Evolutionary conservation across 2,329 filamentous ascomycete species (phyloP).

Genomic region (Diplodia seriata): DNA sequence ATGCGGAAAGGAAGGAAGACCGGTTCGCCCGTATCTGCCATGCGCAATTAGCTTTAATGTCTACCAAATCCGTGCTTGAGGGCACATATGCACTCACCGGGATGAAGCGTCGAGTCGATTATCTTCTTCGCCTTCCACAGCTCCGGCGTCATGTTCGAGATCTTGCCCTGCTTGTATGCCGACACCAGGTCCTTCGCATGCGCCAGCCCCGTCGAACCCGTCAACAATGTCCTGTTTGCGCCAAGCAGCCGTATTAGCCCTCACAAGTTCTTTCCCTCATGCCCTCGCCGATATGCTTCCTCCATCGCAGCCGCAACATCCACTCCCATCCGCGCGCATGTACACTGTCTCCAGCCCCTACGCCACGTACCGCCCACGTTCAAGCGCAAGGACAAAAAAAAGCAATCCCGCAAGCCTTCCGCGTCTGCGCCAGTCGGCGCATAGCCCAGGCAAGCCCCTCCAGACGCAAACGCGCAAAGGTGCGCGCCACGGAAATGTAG

Average conservation of each 20-base stretch:
- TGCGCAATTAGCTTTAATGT: constrained; percentile 35
- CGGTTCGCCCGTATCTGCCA: constrained; percentile 83
- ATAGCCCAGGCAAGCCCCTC: background rate
- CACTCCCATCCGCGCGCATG: background rate
- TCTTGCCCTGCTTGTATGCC: constrained; percentile 84
- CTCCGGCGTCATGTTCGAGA: constrained; percentile 82
- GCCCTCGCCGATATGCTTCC: background rate
- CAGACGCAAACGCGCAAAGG: too few species aligned
- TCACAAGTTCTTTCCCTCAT: background rate
- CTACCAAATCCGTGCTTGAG: constrained; percentile 2
- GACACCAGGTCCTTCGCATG: constrained; percentile 82
- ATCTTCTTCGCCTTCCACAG: constrained; percentile 97
- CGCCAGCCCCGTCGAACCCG: constrained; percentile 78
- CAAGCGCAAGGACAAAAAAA: background rate
- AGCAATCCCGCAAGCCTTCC: background rate
- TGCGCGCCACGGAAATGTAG: too few species aligned
- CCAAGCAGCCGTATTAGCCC: constrained; percentile 12
- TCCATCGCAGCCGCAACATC: background rate
- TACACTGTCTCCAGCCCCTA: background rate
- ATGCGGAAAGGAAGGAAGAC: constrained; percentile 96
- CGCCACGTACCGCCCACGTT: background rate
- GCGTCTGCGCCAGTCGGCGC: background rate
- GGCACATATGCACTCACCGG: constrained; percentile 64
- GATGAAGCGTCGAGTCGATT: constrained; percentile 94
- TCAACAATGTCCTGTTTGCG: constrained; percentile 78